Percentiles rank a stretch among this genome's conserved stretches.
These are phyloP conservation scores for Aphanomyces cochlioides DNA, from an alignment of 352 stramenopile species.

Conservation along the genomic window DNA sequence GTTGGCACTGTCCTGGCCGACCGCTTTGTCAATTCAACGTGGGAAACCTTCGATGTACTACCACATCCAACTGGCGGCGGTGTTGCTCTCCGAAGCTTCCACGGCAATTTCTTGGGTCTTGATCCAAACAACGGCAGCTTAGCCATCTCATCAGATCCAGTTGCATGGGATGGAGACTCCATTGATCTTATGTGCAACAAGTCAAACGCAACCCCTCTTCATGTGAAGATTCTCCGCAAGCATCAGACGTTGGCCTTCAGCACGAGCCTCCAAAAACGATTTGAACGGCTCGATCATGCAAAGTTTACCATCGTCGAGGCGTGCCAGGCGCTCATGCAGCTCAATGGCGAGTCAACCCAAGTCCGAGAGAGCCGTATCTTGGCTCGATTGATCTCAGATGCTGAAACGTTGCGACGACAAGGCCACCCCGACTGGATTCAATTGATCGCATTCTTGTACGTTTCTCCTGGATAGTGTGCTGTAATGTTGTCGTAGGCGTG, in stretches of 20 bases:
- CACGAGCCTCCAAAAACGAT: constrained; percentile 44
- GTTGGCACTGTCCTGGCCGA: constrained; percentile 66
- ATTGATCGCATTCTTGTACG: constrained; percentile 63
- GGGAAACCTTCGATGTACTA: constrained; percentile 84
- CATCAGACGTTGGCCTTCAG: constrained; percentile 62
- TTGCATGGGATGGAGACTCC: constrained; percentile 66
- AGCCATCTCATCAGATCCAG: constrained; percentile 44
- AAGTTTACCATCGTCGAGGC: constrained; percentile 55
- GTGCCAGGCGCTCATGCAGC: constrained; percentile 51
- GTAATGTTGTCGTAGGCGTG: constrained; percentile 36
- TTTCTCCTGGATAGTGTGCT: background rate
- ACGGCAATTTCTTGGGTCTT: constrained; percentile 74
- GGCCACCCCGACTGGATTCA: constrained; percentile 81
- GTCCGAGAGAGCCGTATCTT: constrained; percentile 51
- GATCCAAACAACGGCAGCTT: constrained; percentile 45
- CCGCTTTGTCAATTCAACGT: constrained; percentile 71
- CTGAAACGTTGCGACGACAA: constrained; percentile 52
- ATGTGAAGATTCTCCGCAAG: constrained; percentile 70
- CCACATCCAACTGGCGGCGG: constrained; percentile 45
- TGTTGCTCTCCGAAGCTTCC: constrained; percentile 70
- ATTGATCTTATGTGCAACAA: constrained; percentile 81
- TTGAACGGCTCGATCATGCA: constrained; percentile 49
- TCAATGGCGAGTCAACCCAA: constrained; percentile 52
- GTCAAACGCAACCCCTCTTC: constrained; percentile 43
- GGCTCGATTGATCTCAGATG: constrained; percentile 66